Evolutionary conservation across 2,329 filamentous ascomycete species (phyloP), one percentile per base, ranked within the genome.

Genomic region (Trichoderma atrobrunneum): DNA sequence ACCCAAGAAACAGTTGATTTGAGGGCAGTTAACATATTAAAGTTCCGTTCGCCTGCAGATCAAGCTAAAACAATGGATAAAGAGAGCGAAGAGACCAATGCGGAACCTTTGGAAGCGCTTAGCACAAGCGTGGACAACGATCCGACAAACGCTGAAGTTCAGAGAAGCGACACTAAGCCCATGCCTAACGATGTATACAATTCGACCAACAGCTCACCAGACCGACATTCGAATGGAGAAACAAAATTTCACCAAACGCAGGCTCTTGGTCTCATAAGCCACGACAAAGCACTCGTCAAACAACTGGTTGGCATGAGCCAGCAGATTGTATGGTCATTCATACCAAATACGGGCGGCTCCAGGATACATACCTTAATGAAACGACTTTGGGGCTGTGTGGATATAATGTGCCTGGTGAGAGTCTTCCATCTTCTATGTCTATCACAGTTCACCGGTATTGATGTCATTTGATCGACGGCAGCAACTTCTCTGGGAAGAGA

Each of bases 301-400:
- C 57, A 63, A 24, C 14, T 70, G 6, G 36, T 70, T 24, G 39
- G 32, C 14, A 26, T 48, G 16, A 51, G 57, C 26, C 67, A 70
- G 30, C 57, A 70, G 21, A 62, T 70, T 7, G 57, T 64, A 26
- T 48, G 67, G 56, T 43, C 67, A n/a, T 70, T 70, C 10, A 63
- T 63, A 34, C 67, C 67, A 8, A 63, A 51, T 12, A 28, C 26
- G 2, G 39, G 67, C n/a, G 43, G 67, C 3, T 30, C 48, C 8
- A 28, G 12, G 11, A 70, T 63, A 32, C 67, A 70, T 28, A 51
- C 43, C 6, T 3, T 70, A 3, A 51, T 60, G 21, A 51, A 48
- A 30, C 67, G 67, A 8, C 18, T 70, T 21, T 70, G 67, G 67
- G 67, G 67, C 4, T 62, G n/a, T 26, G 34, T 70, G 7, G 67